Conservation (phyloP, 208 protist genomes). For the Jaenimonas drosophilae region DNA sequence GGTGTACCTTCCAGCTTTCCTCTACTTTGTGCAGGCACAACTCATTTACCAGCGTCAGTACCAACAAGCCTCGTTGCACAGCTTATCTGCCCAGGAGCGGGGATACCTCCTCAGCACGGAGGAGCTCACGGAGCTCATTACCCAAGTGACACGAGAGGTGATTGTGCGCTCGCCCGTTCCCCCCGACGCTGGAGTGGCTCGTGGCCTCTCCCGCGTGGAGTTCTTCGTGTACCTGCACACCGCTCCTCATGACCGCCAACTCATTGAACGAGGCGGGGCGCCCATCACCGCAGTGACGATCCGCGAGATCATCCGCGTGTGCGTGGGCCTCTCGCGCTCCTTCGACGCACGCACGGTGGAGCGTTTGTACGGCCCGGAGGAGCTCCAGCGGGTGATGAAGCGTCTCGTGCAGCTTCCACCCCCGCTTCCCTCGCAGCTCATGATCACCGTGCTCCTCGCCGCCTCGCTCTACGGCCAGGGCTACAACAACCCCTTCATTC, state of each 20-base stretch:
- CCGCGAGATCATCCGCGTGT: slow-evolving; percentile 44
- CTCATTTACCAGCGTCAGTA: slow-evolving; percentile 34
- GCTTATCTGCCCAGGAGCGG: slow-evolving; percentile 14
- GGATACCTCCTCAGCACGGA: slow-evolving; percentile 27
- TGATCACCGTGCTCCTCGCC: slow-evolving; percentile 57
- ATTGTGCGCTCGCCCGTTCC: slow-evolving; percentile 35
- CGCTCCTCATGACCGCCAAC: slow-evolving; percentile 27
- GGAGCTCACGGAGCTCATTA: slow-evolving; percentile 35
- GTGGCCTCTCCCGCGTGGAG: slow-evolving; percentile 47
- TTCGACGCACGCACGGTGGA: slow-evolving; percentile 34
- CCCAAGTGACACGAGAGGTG: slow-evolving; percentile 38
- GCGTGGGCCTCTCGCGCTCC: slow-evolving; percentile 40
- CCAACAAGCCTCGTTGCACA: slow-evolving; percentile 12
- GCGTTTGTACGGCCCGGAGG: slow-evolving; percentile 36
- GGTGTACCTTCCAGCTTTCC: slow-evolving; percentile 38
- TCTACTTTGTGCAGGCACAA: slow-evolving; percentile 70
- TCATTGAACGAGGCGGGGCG: slow-evolving; percentile 7
- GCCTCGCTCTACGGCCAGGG: slow-evolving; percentile 15
- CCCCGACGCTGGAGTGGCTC: slow-evolving; percentile 20
- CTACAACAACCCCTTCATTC: slow-evolving; percentile 22
- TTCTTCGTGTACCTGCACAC: slow-evolving; percentile 60
- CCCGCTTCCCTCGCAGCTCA: slow-evolving; percentile 58
- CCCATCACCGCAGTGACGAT: slow-evolving; percentile 50
- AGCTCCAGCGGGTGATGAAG: slow-evolving; percentile 40
- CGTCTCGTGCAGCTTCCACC: slow-evolving; percentile 31